Base-by-base conservation (phyloP, 805 yeast genomes). In the Suhomyces canberraensis region DNA sequence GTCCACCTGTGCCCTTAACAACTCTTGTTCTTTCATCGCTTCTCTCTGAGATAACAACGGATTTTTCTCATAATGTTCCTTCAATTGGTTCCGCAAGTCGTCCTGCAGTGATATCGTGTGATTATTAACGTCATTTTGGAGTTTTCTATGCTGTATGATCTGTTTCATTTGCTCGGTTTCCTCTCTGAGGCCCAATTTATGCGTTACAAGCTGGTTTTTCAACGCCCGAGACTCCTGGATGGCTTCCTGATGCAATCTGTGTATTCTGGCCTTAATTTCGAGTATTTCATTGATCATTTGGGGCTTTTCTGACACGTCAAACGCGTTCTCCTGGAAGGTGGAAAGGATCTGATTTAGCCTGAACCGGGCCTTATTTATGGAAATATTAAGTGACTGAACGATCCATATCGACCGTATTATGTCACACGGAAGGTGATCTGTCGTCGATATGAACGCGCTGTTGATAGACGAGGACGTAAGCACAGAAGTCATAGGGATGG, bases 341-440 rank as follows among this genome's bases (percentile, higher is more conserved):
- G 19, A 14, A 22, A 41, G 36, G 5, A 35, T 21, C 18, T 29
- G 37, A 17, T 39, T 26, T 24, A 45, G 35, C 13, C 33, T 34
- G 8, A 11, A 20, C n/a, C 33, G 27, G 16, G 36, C 39, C 35
- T 56, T 52, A 16, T 50, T 54, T 3, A 57, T 49, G 8, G 49
- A 34, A 15, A 64, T 45, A 36, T 67, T 68, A 34, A 66, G 56
- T 11, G 60, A 46, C 36, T 68, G 74, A 3, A 68, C 55, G 13
- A 66, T 46, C 74, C 74, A 68, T 8, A 67, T 46, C 7, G 71
- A 62, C 32, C 74, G 61, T 28, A 67, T 55, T 3, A 68, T 50
- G 38, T 68, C 74, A 37, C 71, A 60, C 17, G 74, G 73, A 25
- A 68, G 50, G 41, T 68, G 74, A 40, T 68, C 74, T 8, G 67